Evolutionary conservation across 1,284 basidiomycete genomes (phyloP).

Genomic region (Cerioporus squamosus): DNA sequence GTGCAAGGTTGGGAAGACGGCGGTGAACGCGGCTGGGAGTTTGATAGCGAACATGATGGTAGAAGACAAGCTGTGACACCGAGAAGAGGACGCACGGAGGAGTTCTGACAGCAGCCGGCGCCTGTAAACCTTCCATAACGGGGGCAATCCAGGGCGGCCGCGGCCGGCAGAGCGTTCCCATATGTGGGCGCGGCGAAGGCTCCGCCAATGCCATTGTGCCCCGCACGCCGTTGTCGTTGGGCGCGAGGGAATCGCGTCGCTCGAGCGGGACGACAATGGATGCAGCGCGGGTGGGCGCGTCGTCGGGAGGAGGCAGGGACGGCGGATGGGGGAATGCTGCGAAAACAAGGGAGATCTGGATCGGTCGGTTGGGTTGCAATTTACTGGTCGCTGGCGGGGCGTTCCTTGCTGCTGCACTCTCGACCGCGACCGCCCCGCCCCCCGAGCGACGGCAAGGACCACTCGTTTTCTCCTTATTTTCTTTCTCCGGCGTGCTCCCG

Average conservation of each 20-base stretch:
- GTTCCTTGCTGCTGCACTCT: neutral
- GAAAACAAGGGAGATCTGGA: constrained; percentile 14
- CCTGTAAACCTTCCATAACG: constrained; percentile 5
- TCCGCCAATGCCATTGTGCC: too few relatives aligned
- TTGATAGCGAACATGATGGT: neutral
- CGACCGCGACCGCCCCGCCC: constrained; percentile 4
- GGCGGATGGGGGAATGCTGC: neutral
- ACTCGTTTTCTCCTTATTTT: constrained; percentile 12
- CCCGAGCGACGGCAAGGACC: neutral
- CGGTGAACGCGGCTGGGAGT: neutral
- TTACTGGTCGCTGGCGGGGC: neutral
- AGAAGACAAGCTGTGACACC: neutral
- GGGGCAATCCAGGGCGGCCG: constrained; percentile 3
- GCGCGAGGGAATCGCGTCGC: neutral
- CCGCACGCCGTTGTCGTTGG: constrained; percentile 1
- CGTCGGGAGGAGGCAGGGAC: neutral
- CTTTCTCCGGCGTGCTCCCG: constrained; percentile 21
- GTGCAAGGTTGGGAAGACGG: neutral
- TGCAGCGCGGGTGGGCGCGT: neutral
- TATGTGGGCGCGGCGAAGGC: neutral
- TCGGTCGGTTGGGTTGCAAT: constrained; percentile 6
- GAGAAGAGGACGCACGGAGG: neutral
- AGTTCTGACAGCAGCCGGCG: neutral
- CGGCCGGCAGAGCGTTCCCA: neutral
- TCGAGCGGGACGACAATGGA: neutral